Base-by-base conservation (phyloP, 306 rosid species). In the Pachyrhizus erosus region DNA sequence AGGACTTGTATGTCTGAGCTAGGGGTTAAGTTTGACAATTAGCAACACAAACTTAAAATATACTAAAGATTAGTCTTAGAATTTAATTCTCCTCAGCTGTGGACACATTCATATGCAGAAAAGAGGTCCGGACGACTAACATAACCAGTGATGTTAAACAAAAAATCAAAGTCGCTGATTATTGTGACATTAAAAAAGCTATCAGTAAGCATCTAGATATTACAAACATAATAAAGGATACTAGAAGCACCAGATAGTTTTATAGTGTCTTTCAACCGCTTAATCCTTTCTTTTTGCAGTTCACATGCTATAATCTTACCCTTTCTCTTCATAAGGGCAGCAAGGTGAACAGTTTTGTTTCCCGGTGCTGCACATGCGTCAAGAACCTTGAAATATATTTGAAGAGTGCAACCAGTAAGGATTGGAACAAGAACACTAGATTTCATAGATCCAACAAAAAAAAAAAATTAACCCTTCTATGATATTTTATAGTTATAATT, bases 301-400 rank as follows among this genome's bases (percentile, higher is more conserved):
- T 93, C 99, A 82, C 97, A 96, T 29, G 99, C 97, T 26, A 91
- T 76, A 66, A 93, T 73, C 85, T 88, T 90, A 70, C 98, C 97
- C 85, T 89, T 87, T 71, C 90, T 90, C 79, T 80, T 87, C 97
- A 96, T 87, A 70, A 92, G 94, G 80, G 99, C 95, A 29, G 98
- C 97, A 73, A 93, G 91, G 88, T 93, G 99, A 73, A 92, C 93
- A 21, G 99, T 93, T 87, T 93, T 96, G 90, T 96, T 96, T 80
- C 99, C 98, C 9, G 98, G 99, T 27, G 99, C 97, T 29, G 98
- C 91, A 82, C 98, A 92, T 70, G 97, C 98, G 88, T 93, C 97
- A 74, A 96, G 89, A 86, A 96, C 96, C 99, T 96, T 78, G 89
- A 89, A 78, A 78, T 70, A 88, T 78, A 84, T 71, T 76, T 33